Conservation (phyloP, 139 green algal genomes). For the Coccomyxa sp. region DNA sequence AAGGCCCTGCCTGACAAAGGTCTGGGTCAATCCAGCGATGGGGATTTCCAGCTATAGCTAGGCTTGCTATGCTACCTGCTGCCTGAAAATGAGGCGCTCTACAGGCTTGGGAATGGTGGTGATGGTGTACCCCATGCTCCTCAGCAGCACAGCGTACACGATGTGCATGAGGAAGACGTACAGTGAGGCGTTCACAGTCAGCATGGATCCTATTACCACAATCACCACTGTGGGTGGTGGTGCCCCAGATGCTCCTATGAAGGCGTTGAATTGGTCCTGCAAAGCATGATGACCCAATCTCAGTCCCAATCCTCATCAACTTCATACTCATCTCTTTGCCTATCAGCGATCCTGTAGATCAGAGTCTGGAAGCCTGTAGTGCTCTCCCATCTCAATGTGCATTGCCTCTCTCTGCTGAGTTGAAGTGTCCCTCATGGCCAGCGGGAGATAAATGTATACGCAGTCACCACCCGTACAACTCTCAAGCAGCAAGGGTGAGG, state of each 20-base stretch:
- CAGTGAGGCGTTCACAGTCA: slow-evolving; percentile 60
- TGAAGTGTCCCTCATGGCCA: too few relatives aligned
- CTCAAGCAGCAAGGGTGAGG: too few relatives aligned
- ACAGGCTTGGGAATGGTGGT: slow-evolving; percentile 12
- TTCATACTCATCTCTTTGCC: too few relatives aligned
- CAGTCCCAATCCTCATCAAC: too few relatives aligned
- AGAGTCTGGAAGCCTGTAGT: too few relatives aligned
- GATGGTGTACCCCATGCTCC: slow-evolving; percentile 25
- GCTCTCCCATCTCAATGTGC: not conserved
- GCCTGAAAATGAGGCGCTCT: slow-evolving; percentile 9
- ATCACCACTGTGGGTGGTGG: slow-evolving; percentile 44
- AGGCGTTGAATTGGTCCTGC: slow-evolving; percentile 59
- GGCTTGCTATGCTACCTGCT: too few relatives aligned
- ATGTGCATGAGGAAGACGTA: slow-evolving; percentile 71
- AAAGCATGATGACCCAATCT: not conserved
- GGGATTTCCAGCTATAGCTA: too few relatives aligned
- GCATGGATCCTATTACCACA: slow-evolving; percentile 50
- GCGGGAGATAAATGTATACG: too few relatives aligned
- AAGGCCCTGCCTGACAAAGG: too few relatives aligned
- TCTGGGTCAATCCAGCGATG: too few relatives aligned
- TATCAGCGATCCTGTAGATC: too few relatives aligned
- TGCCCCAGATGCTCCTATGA: slow-evolving; percentile 44
- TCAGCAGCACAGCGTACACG: slow-evolving; percentile 64
- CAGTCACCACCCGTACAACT: too few relatives aligned
- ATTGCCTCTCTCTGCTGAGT: not conserved